A percentile compares a stretch with the other conserved stretches of the same genome.
phyloP scores from a whole-genome alignment of 2,329 filamentous ascomycete species.

The Colletotrichum australisinense region DNA sequence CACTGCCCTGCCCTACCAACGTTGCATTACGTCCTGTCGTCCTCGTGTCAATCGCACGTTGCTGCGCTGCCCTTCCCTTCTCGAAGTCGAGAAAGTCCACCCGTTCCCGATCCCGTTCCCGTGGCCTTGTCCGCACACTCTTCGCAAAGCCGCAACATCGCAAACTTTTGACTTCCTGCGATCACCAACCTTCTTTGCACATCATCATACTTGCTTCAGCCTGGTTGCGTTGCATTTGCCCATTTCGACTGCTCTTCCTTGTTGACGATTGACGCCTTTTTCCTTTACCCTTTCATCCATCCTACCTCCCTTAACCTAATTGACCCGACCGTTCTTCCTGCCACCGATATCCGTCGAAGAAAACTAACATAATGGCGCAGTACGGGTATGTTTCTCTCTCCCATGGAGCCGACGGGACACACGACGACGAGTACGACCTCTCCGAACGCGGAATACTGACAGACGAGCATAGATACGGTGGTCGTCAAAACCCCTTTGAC shows the following conservation, averaged over 20 bases:
- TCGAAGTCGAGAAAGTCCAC: slow-evolving; percentile 31
- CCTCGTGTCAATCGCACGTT: slow-evolving; percentile 8
- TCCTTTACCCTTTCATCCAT: background rate
- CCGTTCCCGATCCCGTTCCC: background rate
- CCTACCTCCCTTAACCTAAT: slow-evolving; percentile 1
- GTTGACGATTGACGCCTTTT: background rate
- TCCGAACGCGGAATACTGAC: slow-evolving; percentile 36
- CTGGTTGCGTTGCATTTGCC: slow-evolving; percentile 34
- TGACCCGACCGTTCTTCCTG: background rate
- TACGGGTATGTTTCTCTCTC: slow-evolving; percentile 55
- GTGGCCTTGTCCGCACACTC: too few species aligned
- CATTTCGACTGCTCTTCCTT: slow-evolving; percentile 3
- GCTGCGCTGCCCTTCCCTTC: slow-evolving; percentile 24
- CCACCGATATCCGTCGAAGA: slow-evolving; percentile 8
- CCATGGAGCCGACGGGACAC: slow-evolving; percentile 27
- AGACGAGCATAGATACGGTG: slow-evolving; percentile 63
- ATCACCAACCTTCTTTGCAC: slow-evolving; percentile 34
- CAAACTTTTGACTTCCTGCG: slow-evolving; percentile 14
- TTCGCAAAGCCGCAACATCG: background rate
- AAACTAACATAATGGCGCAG: slow-evolving; percentile 56
- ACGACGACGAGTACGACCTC: slow-evolving; percentile 30
- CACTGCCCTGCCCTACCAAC: slow-evolving; percentile 3
- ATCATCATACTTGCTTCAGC: slow-evolving; percentile 27
- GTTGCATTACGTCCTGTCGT: slow-evolving; percentile 11
- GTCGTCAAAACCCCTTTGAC: slow-evolving; percentile 68